Base-by-base conservation (phyloP, 345 rosid species). In the Combretum micranthum region DNA sequence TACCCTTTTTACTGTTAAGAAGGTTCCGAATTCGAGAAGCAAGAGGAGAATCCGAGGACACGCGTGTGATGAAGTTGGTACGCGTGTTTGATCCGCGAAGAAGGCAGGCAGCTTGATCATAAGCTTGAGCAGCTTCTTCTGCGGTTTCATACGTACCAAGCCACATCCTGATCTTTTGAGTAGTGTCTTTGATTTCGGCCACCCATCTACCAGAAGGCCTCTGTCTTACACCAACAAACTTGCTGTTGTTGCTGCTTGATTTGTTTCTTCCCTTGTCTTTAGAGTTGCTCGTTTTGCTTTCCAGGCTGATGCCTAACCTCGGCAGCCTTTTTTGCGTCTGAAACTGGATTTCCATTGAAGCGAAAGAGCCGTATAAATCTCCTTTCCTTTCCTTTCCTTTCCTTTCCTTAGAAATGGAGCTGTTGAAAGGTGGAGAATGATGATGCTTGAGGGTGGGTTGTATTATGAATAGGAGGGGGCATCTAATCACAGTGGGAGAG, bases 121-220 rank as follows among this genome's bases (percentile, higher is more conserved):
- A 85, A 47, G 93, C 93, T 44, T 69, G 67, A 10, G 93, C 93
- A 56, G 88, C 93, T 57, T 80, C 88, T 64, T 85, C 88, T 0
- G 92, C 92, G 4, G 88, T 82, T 68, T 76, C 86, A 44, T 77
- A 85, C 50, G 92, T 85, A 39, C 92, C 92, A 52, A 85, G 86
- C 92, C 92, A 85, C 84, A 85, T 74, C 72, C 92, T 74, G 44
- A 80, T 82, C 74, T 85, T 85, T 25, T 85, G 76, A 15, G 88
- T 78, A 20, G 91, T 85, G 82, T 82, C 91, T 60, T 85, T 85
- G 74, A 85, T 85, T 72, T 85, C 91, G 13, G 91, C 91, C 3
- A 85, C 84, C 92, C 92, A 85, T 73, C 84, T 76, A n/a, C 92
- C 92, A 0, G 92, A 85, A 55, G 86, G 86, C 72, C 92, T 76